Evolutionary conservation across 1,284 basidiomycete species (phyloP).

Genomic region (Anthracocystis walkeri): DNA sequence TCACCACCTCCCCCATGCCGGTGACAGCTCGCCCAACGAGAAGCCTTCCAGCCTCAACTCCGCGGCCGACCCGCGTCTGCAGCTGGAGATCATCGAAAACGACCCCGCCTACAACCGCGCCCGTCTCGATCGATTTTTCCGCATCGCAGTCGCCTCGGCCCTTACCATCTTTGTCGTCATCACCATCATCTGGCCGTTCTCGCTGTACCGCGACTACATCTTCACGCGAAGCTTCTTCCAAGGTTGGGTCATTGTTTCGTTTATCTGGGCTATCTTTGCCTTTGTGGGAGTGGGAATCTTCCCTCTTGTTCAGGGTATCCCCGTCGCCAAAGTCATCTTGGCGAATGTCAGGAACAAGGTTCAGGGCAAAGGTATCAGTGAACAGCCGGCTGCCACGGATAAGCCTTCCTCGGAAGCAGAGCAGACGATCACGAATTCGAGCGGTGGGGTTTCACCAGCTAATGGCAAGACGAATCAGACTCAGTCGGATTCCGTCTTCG

Average conservation of each 20-base stretch:
- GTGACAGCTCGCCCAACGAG: slow-evolving; percentile 5
- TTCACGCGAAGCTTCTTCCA: slow-evolving; percentile 64
- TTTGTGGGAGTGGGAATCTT: slow-evolving; percentile 60
- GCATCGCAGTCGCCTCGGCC: slow-evolving; percentile 34
- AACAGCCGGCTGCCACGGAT: too few relatives aligned
- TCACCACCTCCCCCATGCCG: slow-evolving; percentile 4
- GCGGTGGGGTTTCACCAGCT: neutral
- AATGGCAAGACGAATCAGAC: slow-evolving; percentile 11
- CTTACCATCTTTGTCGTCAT: slow-evolving; percentile 58
- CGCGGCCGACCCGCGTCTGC: slow-evolving; percentile 23
- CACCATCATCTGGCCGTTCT: slow-evolving; percentile 67
- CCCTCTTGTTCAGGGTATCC: slow-evolving; percentile 60
- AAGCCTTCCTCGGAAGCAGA: neutral
- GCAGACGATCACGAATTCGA: neutral
- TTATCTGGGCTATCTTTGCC: slow-evolving; percentile 63
- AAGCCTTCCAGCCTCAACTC: slow-evolving; percentile 20
- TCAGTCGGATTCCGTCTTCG: slow-evolving; percentile 8
- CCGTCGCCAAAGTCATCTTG: slow-evolving; percentile 40
- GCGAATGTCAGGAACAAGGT: slow-evolving; percentile 20
- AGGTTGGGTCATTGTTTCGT: slow-evolving; percentile 63
- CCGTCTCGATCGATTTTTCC: slow-evolving; percentile 40
- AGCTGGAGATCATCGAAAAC: slow-evolving; percentile 49
- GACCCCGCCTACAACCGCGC: slow-evolving; percentile 37
- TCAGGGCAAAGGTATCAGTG: neutral
- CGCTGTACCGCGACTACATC: slow-evolving; percentile 66